Percentiles rank a stretch among this genome's conserved stretches.
Evolutionary conservation across 495 filamentous ascomycete species (phyloP).

Genomic region (Xylaria cubensis): DNA sequence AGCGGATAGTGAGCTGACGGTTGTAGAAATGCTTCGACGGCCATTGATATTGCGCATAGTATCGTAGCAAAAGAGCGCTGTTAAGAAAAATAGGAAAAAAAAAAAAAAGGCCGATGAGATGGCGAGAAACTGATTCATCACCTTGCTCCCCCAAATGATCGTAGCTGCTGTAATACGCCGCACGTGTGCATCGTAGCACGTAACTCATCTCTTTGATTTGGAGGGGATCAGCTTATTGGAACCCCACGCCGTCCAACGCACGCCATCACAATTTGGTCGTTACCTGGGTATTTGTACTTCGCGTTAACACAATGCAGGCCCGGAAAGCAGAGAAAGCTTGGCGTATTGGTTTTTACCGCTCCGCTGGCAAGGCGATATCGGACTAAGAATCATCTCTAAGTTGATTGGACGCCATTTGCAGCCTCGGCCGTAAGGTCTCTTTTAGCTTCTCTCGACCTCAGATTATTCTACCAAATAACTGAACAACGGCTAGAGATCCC

Average conservation of each 20-base stretch:
- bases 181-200: conserved; percentile 3
- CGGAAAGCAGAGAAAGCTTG: conserved; percentile 18
- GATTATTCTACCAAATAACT: conserved; percentile 8
- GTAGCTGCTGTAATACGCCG: not conserved
- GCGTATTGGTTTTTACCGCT: conserved; percentile 31
- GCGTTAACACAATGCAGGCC: conserved; percentile 24
- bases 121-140: not conserved
- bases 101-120: not conserved
- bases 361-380: conserved; percentile 24
- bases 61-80: not conserved
- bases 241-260: conserved; percentile 23
- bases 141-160: not conserved
- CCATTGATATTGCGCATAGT: not conserved
- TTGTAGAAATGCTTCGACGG: conserved; percentile 2
- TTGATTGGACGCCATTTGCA: conserved; percentile 22
- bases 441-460: conserved; percentile 10
- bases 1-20: conserved; percentile 24
- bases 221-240: not conserved
- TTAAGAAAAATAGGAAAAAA: too few relatives aligned
- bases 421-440: conserved; percentile 23
- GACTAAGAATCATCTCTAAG: conserved; percentile 17
- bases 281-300: conserved; percentile 4
- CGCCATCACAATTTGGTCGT: conserved; percentile 22
- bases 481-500: conserved; percentile 2
- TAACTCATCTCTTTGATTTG: not conserved